Conservation (phyloP, 2,329 filamentous ascomycete species). For the Pleomassaria siparia region DNA sequence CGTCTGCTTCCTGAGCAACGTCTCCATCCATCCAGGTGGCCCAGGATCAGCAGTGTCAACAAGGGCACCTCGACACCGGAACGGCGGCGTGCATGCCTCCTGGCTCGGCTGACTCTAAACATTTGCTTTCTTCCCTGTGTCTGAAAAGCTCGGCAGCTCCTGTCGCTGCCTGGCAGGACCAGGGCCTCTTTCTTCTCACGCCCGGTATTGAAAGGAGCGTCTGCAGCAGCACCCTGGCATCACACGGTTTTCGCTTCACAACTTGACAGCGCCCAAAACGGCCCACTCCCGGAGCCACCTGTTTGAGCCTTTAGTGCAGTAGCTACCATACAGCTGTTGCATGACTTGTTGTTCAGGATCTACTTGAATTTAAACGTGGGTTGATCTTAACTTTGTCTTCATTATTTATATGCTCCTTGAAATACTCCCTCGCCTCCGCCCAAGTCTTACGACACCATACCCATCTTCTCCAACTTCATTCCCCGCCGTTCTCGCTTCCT, state of each 20-base stretch:
- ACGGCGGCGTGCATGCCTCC: constrained; percentile 31
- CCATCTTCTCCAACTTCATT: constrained; percentile 13
- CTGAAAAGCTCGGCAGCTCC: constrained; percentile 26
- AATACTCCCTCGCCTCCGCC: constrained; percentile 30
- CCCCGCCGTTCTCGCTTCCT: constrained; percentile 4
- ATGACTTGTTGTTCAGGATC: constrained; percentile 37
- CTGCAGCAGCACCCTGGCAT: constrained; percentile 36
- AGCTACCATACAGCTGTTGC: constrained; percentile 36
- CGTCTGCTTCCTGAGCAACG: constrained; percentile 11
- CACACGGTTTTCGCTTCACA: constrained; percentile 41
- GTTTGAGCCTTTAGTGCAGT: constrained; percentile 43
- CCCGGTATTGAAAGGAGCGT: constrained; percentile 31
- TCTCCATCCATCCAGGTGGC: background rate
- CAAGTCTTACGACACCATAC: constrained; percentile 17
- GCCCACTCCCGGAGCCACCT: constrained; percentile 41
- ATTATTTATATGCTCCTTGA: constrained; percentile 30
- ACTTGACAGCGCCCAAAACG: constrained; percentile 43
- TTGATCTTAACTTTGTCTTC: constrained; percentile 32
- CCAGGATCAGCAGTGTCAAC: constrained; percentile 22
- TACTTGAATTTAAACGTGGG: constrained; percentile 40
- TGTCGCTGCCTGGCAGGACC: constrained; percentile 27
- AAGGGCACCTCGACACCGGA: constrained; percentile 29
- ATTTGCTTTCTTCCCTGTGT: constrained; percentile 22
- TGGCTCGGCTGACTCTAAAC: constrained; percentile 34
- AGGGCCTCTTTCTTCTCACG: constrained; percentile 30